Percentiles rank a stretch among this genome's conserved stretches.
Conservation (phyloP, 805 yeast species). For the Maudiozyma turicensis region DNA sequence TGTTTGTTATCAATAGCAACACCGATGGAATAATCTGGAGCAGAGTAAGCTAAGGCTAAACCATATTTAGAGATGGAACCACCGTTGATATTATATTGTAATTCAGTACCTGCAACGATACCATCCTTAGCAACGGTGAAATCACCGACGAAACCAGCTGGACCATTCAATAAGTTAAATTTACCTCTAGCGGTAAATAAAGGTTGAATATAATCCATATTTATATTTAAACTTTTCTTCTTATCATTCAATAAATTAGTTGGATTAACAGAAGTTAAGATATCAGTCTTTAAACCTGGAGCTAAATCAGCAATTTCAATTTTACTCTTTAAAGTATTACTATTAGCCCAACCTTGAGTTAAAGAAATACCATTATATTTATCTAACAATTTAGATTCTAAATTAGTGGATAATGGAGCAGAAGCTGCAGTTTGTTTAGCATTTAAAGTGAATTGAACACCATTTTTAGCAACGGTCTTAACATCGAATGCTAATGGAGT, state of each 20-base stretch:
- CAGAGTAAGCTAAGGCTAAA: slow-evolving; percentile 86
- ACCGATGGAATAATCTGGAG: slow-evolving; percentile 69
- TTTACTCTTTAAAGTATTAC: slow-evolving; percentile 74
- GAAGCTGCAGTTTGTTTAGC: slow-evolving; percentile 75
- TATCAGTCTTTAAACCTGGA: slow-evolving; percentile 90
- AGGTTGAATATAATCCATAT: slow-evolving; percentile 85
- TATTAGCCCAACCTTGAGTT: slow-evolving; percentile 97
- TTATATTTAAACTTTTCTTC: slow-evolving; percentile 47
- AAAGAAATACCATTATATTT: slow-evolving; percentile 83
- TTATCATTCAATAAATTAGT: slow-evolving; percentile 55
- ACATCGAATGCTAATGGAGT: slow-evolving; percentile 82
- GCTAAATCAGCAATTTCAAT: slow-evolving; percentile 86
- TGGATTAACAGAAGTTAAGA: slow-evolving; percentile 82
- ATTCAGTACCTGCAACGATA: slow-evolving; percentile 92
- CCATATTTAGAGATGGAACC: slow-evolving; percentile 92
- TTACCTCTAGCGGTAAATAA: slow-evolving; percentile 89
- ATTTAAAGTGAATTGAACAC: slow-evolving; percentile 88
- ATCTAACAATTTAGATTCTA: slow-evolving; percentile 90
- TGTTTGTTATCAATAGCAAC: slow-evolving; percentile 72
- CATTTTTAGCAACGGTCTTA: slow-evolving; percentile 91
- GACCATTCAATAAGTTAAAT: slow-evolving; percentile 81
- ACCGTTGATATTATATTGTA: slow-evolving; percentile 87
- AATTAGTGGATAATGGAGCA: slow-evolving; percentile 73
- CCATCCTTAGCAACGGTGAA: slow-evolving; percentile 91
- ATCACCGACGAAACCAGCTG: slow-evolving; percentile 92